Percentiles rank a stretch among this genome's conserved stretches.
Conservation (phyloP, 495 filamentous ascomycete genomes). For the Elasticomyces elasticus region DNA sequence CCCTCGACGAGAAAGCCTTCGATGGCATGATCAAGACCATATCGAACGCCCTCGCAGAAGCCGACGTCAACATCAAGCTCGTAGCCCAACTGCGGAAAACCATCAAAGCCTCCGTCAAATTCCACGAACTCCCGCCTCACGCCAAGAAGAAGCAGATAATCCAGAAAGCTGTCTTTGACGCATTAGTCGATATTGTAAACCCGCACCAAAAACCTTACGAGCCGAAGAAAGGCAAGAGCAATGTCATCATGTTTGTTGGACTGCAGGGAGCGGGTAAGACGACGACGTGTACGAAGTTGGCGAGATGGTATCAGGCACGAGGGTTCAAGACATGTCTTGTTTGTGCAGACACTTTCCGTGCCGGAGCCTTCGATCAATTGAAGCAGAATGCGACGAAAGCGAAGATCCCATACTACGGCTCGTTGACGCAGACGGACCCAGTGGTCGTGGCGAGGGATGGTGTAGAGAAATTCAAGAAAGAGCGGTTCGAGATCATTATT, state of each 20-base stretch:
- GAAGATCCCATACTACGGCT: slow-evolving; percentile 97
- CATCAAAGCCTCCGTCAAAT: slow-evolving; percentile 82
- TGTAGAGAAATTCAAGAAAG: slow-evolving; percentile 98
- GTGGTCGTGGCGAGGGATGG: slow-evolving; percentile 86
- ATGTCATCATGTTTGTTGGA: slow-evolving; percentile 99
- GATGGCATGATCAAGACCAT: slow-evolving; percentile 98
- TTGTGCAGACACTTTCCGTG: slow-evolving; percentile 96
- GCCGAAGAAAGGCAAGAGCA: slow-evolving; percentile 89
- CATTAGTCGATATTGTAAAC: slow-evolving; percentile 89
- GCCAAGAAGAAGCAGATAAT: slow-evolving; percentile 98
- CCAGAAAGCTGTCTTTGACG: slow-evolving; percentile 96
- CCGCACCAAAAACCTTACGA: slow-evolving; percentile 93
- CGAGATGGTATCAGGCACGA: slow-evolving; percentile 84
- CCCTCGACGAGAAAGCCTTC: slow-evolving; percentile 96
- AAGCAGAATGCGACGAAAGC: slow-evolving; percentile 99
- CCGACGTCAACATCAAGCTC: slow-evolving; percentile 94
- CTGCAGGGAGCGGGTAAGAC: slow-evolving; percentile 96
- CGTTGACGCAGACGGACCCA: slow-evolving; percentile 89
- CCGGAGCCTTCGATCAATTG: slow-evolving; percentile 94
- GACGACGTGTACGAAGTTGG: slow-evolving; percentile 95
- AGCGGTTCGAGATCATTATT: slow-evolving; percentile 96
- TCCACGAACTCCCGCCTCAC: slow-evolving; percentile 74
- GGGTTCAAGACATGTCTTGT: slow-evolving; percentile 93
- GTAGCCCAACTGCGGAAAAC: slow-evolving; percentile 86
- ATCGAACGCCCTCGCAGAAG: slow-evolving; percentile 82